These are phyloP conservation scores for Coniochaeta sp. DNA, from an alignment of 2,329 filamentous ascomycete species.

Conservation along the genomic window DNA sequence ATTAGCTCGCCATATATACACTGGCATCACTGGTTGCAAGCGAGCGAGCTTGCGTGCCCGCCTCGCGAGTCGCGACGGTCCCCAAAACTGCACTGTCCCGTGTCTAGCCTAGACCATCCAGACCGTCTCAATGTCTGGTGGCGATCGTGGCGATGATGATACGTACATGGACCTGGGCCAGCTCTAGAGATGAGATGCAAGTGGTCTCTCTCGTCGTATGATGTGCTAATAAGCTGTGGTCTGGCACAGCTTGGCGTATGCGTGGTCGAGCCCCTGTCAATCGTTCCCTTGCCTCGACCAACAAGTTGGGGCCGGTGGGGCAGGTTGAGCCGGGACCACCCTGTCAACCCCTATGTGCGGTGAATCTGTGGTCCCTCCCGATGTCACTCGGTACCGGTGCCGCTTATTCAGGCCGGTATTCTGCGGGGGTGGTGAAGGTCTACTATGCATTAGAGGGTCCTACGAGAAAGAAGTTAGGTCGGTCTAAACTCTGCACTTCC, in stretches of 20 bases:
- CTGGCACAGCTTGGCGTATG: background rate
- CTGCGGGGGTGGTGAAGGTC: background rate
- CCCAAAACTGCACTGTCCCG: too few relatives aligned
- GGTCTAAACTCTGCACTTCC: background rate
- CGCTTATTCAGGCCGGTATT: background rate
- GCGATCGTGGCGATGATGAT: background rate
- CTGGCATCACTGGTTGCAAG: too few relatives aligned
- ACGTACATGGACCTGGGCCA: background rate
- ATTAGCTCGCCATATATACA: background rate
- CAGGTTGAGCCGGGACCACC: background rate
- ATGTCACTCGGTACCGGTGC: background rate
- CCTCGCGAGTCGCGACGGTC: too few relatives aligned
- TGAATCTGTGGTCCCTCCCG: background rate
- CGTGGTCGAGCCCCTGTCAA: background rate
- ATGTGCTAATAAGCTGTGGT: background rate
- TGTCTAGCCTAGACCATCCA: too few relatives aligned
- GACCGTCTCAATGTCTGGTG: background rate
- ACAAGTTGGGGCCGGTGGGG: background rate
- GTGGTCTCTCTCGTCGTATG: background rate
- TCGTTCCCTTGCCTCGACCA: background rate
- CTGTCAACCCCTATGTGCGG: background rate
- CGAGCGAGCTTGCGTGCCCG: too few relatives aligned
- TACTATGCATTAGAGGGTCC: too few relatives aligned
- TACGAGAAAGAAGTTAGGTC: background rate
- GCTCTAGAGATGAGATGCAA: too few relatives aligned